Evolutionary conservation across 352 stramenopile genomes (phyloP).

Genomic region (Blastocystis sp.): DNA sequence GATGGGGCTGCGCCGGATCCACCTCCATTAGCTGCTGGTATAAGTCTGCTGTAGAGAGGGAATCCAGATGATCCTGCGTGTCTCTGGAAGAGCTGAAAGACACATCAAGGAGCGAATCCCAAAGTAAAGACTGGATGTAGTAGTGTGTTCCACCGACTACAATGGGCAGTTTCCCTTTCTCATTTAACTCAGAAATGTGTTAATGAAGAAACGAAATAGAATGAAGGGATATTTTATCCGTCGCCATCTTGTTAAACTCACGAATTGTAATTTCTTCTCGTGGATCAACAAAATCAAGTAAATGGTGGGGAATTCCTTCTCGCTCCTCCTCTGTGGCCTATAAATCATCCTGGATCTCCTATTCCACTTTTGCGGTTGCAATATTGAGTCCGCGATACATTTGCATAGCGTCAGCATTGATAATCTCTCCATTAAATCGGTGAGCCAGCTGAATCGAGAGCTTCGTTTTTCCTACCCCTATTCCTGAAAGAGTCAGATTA

Average conservation of each 20-base stretch:
- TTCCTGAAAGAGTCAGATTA: background rate
- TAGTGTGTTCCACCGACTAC: conserved; percentile 84
- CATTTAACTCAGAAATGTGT: conserved; percentile 75
- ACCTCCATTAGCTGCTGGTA: conserved; percentile 70
- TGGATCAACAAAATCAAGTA: conserved; percentile 77
- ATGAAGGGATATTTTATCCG: conserved; percentile 64
- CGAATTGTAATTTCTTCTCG: conserved; percentile 71
- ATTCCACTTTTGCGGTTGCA: conserved; percentile 75
- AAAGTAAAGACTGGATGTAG: conserved; percentile 81
- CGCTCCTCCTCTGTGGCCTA: conserved; percentile 71
- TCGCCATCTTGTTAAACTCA: conserved; percentile 73
- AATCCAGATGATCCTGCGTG: background rate
- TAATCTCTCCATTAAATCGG: conserved; percentile 76
- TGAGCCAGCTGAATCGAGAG: conserved; percentile 81
- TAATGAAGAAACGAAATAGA: background rate
- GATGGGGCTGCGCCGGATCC: conserved; percentile 74
- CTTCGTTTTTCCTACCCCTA: conserved; percentile 78
- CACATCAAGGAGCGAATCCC: conserved; percentile 74
- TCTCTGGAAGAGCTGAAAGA: conserved; percentile 61
- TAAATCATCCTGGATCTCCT: background rate
- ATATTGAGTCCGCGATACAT: conserved; percentile 81
- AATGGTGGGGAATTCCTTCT: conserved; percentile 78
- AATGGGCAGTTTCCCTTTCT: conserved; percentile 78
- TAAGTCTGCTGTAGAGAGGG: conserved; percentile 61
- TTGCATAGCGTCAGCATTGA: conserved; percentile 84